These are phyloP conservation scores for Zostera marina DNA, from an alignment of 116 monocot genomes.

Conservation along the genomic window DNA sequence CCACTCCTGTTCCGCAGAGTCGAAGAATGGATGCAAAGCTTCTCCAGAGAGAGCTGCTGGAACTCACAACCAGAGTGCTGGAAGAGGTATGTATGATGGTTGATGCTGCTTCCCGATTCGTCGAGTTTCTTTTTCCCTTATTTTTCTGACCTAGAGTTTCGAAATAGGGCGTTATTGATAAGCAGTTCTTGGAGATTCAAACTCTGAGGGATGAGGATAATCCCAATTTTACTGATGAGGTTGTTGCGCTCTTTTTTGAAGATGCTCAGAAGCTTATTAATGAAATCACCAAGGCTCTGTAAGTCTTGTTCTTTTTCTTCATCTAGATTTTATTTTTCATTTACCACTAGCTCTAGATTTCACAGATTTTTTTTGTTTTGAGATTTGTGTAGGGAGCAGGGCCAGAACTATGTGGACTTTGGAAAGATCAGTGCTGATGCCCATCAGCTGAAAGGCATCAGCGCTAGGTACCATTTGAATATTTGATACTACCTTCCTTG, in stretches of 20 bases:
- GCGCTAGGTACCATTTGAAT: constrained; percentile 30
- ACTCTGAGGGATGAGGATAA: constrained; percentile 32
- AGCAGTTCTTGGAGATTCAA: constrained; percentile 36
- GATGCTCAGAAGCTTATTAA: constrained; percentile 28
- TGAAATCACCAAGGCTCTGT: constrained; percentile 27
- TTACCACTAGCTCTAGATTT: not conserved
- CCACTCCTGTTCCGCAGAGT: not conserved
- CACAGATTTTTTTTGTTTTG: not conserved
- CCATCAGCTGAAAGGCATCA: constrained; percentile 31
- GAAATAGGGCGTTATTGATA: constrained; percentile 29
- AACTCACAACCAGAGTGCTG: not conserved
- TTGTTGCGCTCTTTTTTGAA: constrained; percentile 31
- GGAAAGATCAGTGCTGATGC: constrained; percentile 15
- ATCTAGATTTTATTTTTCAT: not conserved
- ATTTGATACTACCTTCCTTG: not conserved
- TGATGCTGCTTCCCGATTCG: not conserved
- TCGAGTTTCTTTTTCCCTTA: not conserved
- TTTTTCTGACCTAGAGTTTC: not conserved
- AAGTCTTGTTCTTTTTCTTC: constrained; percentile 6
- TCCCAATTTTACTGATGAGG: constrained; percentile 29
- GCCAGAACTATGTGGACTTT: constrained; percentile 9
- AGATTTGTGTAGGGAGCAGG: constrained; percentile 1
- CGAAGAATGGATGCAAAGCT: not conserved
- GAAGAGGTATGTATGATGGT: not conserved
- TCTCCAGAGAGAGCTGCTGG: not conserved